Evolutionary conservation across 1,284 basidiomycete genomes (phyloP).

Genomic region (Papiliotrema fonsecae): DNA sequence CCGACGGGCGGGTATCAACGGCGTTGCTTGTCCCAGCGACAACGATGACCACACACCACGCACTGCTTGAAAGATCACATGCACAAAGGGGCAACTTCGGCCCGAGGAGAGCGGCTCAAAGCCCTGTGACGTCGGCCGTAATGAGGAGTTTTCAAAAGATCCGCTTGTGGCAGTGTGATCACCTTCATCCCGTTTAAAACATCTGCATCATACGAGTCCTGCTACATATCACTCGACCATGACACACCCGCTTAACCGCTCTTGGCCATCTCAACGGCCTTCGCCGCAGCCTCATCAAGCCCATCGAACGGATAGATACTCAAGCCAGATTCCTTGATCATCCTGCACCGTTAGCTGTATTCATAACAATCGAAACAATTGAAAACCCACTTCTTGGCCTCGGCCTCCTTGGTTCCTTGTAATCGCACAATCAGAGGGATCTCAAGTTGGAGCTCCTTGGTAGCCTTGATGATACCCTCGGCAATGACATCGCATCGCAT

Average conservation of each 20-base stretch:
- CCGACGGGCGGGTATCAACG: too few species aligned
- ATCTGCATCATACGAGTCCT: too few species aligned
- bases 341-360: conserved; percentile 51
- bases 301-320: conserved; percentile 78
- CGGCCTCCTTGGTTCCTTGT: conserved; percentile 93
- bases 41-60: too few species aligned
- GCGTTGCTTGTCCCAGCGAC: too few species aligned
- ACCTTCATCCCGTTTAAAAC: neutral
- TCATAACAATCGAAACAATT: neutral
- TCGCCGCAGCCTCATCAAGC: conserved; percentile 60
- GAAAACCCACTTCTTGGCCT: conserved; percentile 79
- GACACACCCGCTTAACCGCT: too few species aligned
- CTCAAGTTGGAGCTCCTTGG: conserved; percentile 77
- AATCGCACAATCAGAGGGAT: conserved; percentile 91
- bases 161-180: too few species aligned
- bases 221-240: too few species aligned
- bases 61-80: too few species aligned
- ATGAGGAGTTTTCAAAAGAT: too few species aligned
- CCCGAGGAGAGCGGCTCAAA: too few species aligned
- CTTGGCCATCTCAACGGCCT: conserved; percentile 69
- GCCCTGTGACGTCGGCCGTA: too few species aligned
- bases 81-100: too few species aligned
- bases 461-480: conserved; percentile 96
- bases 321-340: conserved; percentile 86
- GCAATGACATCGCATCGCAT: conserved; percentile 98